Conservation (phyloP, 1,284 basidiomycete genomes). For the Trametes pubescens region DNA sequence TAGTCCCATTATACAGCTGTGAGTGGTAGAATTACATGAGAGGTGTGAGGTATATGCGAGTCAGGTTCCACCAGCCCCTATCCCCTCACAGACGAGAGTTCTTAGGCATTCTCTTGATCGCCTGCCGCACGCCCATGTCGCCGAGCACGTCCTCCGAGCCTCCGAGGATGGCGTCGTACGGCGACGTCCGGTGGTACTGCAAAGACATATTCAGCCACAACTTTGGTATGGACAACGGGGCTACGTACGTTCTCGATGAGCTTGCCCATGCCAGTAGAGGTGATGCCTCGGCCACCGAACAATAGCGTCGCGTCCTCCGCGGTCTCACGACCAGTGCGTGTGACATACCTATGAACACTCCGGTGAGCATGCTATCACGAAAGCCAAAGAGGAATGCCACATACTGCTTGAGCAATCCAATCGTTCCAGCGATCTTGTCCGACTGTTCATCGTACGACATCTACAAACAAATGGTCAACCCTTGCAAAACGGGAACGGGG, state of each 20-base stretch:
- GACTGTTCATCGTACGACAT: constrained; percentile 87
- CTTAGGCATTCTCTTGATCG: constrained; percentile 66
- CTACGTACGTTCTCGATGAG: constrained; percentile 60
- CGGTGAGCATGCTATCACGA: not conserved
- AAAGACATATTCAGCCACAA: constrained; percentile 2
- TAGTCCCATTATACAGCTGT: constrained; percentile 12
- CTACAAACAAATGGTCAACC: constrained; percentile 43
- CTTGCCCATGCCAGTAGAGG: constrained; percentile 62
- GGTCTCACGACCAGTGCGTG: constrained; percentile 72
- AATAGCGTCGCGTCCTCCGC: constrained; percentile 71
- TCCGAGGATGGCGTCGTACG: constrained; percentile 61
- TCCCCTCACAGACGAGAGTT: constrained; percentile 51
- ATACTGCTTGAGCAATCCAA: constrained; percentile 76
- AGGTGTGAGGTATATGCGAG: constrained; percentile 1
- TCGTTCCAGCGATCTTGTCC: constrained; percentile 76
- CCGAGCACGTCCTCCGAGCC: constrained; percentile 61
- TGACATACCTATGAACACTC: constrained; percentile 60
- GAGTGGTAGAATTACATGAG: constrained; percentile 12
- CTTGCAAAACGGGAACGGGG: not conserved
- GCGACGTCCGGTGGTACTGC: constrained; percentile 62
- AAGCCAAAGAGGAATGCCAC: not conserved
- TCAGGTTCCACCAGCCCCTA: not conserved
- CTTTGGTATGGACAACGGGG: not conserved
- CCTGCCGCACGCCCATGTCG: constrained; percentile 71
- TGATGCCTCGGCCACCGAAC: constrained; percentile 61